phyloP scores from a whole-genome alignment of 805 yeast genomes.

The Myxozyma neglecta region DNA sequence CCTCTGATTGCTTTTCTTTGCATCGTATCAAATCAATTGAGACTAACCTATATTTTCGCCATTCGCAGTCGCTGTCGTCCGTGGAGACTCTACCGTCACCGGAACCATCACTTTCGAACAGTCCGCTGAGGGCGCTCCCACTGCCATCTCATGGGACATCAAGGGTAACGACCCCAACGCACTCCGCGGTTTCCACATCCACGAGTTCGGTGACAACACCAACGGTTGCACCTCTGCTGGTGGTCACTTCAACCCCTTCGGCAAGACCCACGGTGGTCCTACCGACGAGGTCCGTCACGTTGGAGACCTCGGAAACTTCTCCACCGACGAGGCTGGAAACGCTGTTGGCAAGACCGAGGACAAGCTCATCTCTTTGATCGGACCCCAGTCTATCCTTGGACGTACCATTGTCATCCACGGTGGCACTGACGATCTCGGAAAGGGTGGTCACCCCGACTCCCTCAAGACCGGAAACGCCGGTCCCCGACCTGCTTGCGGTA shows the following conservation, averaged over 20 bases:
- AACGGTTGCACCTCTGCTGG: constrained; percentile 99
- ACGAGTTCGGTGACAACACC: constrained; percentile 97
- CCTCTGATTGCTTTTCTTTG: not conserved
- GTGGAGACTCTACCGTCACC: constrained; percentile 88
- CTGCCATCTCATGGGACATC: constrained; percentile 85
- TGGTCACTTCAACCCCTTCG: constrained; percentile 93
- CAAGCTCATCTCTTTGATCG: constrained; percentile 72
- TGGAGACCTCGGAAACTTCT: constrained; percentile 95
- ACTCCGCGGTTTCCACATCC: constrained; percentile 95
- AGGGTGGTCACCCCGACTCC: constrained; percentile 85
- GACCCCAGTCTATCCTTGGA: constrained; percentile 85
- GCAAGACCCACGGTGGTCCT: constrained; percentile 90
- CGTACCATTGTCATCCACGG: constrained; percentile 86
- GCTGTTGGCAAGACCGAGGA: constrained; percentile 91
- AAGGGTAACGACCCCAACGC: constrained; percentile 87
- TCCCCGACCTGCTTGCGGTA: constrained; percentile 94
- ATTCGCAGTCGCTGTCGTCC: constrained; percentile 79
- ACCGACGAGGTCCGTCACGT: constrained; percentile 75
- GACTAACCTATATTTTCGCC: not conserved
- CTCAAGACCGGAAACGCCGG: constrained; percentile 94
- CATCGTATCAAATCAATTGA: not conserved
- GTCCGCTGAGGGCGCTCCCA: constrained; percentile 71
- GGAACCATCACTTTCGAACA: constrained; percentile 91
- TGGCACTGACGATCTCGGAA: constrained; percentile 87
- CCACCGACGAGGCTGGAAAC: constrained; percentile 81